Percentiles rank a stretch among this genome's conserved stretches.
Evolutionary conservation across 1,139 yeast species (phyloP).

Genomic region (Suhomyces anneliseae): DNA sequence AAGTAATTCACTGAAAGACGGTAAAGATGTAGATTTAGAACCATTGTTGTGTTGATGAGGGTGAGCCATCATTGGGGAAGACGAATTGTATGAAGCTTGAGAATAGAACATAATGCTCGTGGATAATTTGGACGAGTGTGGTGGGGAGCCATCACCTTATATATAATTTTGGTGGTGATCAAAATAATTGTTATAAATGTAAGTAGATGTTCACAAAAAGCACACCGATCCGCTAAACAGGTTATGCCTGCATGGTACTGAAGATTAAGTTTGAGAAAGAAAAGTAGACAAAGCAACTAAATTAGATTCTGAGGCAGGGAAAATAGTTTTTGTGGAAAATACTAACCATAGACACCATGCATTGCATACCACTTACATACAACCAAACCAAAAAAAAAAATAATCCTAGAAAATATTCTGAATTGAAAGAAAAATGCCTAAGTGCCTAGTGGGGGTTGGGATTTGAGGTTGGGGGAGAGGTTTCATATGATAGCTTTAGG

Average conservation of each 20-base stretch:
- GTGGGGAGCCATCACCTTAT: not conserved
- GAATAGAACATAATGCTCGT: slow-evolving; percentile 8
- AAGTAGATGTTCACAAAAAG: not conserved
- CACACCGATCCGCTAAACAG: not conserved
- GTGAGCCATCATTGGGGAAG: not conserved
- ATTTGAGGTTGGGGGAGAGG: not conserved
- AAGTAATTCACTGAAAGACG: slow-evolving; percentile 40
- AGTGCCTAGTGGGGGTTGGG: not conserved
- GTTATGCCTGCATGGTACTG: slow-evolving; percentile 5
- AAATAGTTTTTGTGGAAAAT: slow-evolving; percentile 4
- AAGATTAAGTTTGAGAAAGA: slow-evolving; percentile 9
- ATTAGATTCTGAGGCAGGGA: slow-evolving; percentile 9
- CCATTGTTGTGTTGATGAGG: not conserved
- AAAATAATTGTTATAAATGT: slow-evolving; percentile 3
- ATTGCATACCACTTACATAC: not conserved
- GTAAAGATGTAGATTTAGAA: slow-evolving; percentile 20
- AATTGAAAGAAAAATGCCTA: not conserved
- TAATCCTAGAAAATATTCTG: not conserved
- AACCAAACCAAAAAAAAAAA: not conserved
- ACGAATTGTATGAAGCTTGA: slow-evolving; percentile 1
- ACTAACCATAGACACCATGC: slow-evolving; percentile 4
- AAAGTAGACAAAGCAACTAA: slow-evolving; percentile 10
- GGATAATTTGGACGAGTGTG: not conserved
- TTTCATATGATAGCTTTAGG: not conserved
- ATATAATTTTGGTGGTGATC: slow-evolving; percentile 5